Evolutionary conservation across 1,139 yeast genomes (phyloP).

Genomic region (Geotrichum histeridarum): DNA sequence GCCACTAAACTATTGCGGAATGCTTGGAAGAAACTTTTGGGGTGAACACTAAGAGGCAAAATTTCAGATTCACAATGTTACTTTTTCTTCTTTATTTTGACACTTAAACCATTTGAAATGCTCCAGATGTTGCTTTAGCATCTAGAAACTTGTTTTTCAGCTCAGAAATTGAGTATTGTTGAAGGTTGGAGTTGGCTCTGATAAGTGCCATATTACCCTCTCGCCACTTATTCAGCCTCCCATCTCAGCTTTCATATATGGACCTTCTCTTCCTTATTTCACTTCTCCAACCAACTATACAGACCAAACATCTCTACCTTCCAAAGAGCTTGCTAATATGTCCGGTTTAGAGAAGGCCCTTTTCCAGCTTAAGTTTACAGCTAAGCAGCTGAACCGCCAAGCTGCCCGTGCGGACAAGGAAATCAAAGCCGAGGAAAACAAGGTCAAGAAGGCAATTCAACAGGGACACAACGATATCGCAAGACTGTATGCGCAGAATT

Average conservation of each 20-base stretch:
- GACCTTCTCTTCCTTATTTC: background rate
- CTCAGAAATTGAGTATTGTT: no score
- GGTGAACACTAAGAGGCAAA: no score
- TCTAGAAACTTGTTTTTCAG: background rate
- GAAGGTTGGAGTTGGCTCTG: no score
- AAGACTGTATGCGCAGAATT: slow-evolving; percentile 88
- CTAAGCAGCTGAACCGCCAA: slow-evolving; percentile 86
- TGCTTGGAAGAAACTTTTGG: no score
- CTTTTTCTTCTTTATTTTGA: background rate
- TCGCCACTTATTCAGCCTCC: background rate
- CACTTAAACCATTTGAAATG: background rate
- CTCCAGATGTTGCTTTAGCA: background rate
- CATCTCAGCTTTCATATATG: background rate
- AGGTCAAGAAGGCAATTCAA: slow-evolving; percentile 76
- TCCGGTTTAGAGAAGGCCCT: slow-evolving; percentile 21
- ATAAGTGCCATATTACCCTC: background rate
- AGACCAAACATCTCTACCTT: no score
- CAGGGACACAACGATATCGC: slow-evolving; percentile 93
- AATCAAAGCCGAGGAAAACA: slow-evolving; percentile 78
- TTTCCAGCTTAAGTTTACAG: slow-evolving; percentile 57
- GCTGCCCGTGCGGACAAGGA: slow-evolving; percentile 89
- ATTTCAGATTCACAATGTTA: background rate
- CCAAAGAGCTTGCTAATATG: background rate
- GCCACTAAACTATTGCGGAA: slow-evolving; percentile 9
- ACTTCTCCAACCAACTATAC: background rate